Evolutionary conservation across 805 yeast genomes (phyloP).

Genomic region (Maudiozyma barnettii): DNA sequence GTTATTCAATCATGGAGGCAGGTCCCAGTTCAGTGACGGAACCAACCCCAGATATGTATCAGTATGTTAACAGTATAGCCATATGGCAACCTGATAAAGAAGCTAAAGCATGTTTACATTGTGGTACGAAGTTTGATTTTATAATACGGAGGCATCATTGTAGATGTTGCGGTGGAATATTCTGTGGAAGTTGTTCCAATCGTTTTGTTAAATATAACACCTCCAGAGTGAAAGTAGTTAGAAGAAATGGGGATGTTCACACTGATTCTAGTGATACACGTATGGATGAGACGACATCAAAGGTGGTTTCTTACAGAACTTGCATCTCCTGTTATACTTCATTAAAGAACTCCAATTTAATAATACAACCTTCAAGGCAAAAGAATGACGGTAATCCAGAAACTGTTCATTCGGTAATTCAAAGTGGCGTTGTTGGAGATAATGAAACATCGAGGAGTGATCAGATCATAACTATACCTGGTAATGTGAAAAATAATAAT

Average conservation of each 20-base stretch:
- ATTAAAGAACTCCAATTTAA: background rate
- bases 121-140: constrained; percentile 38
- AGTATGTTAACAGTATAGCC: constrained; percentile 13
- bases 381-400: background rate
- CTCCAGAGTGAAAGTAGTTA: constrained; percentile 20
- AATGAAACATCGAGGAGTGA: background rate
- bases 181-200: constrained; percentile 36
- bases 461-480: background rate
- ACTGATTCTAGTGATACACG: background rate
- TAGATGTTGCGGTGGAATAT: constrained; percentile 58
- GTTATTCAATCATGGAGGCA: no score
- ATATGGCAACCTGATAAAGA: constrained; percentile 27
- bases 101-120: constrained; percentile 35
- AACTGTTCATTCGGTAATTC: background rate
- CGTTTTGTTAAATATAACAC: constrained; percentile 23
- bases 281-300: background rate
- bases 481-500: constrained; percentile 1
- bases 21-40: background rate
- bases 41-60: background rate
- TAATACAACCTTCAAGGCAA: background rate
- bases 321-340: constrained; percentile 44
- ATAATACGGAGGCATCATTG: constrained; percentile 60
- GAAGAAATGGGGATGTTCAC: constrained; percentile 2
- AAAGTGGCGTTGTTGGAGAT: background rate
- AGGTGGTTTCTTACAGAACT: constrained; percentile 36